Conservation (phyloP, 1,284 basidiomycete genomes). For the Papiliotrema fonsecae region DNA sequence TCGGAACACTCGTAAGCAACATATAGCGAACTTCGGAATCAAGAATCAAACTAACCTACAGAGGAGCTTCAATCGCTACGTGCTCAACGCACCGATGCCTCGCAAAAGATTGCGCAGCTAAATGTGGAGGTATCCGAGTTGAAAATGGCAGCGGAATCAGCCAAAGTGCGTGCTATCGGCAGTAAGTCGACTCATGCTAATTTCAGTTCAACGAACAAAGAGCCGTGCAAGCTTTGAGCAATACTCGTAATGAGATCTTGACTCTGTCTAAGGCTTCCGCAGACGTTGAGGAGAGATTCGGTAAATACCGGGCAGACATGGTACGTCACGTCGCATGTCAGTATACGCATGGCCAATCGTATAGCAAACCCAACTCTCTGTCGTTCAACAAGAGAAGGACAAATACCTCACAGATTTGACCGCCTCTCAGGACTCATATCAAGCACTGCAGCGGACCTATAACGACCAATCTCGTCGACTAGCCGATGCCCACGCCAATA, state of each 20-base stretch:
- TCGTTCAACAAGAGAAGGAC: constrained; percentile 35
- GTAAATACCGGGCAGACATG: constrained; percentile 36
- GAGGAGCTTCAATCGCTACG: constrained; percentile 41
- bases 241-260: constrained; percentile 35
- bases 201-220: constrained; percentile 41
- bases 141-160: constrained; percentile 57
- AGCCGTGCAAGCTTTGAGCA: constrained; percentile 31
- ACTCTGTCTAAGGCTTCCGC: constrained; percentile 30
- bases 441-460: constrained; percentile 35
- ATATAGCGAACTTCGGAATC: not conserved
- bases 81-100: constrained; percentile 33
- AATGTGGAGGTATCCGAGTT: constrained; percentile 80
- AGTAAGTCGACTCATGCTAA: not conserved
- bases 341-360: not conserved
- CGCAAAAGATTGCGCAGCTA: constrained; percentile 71
- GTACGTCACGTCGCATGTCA: constrained; percentile 13
- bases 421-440: constrained; percentile 25
- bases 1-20: constrained; percentile 26
- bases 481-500: constrained; percentile 38
- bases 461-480: constrained; percentile 39
- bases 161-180: constrained; percentile 27
- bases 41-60: constrained; percentile 12
- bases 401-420: constrained; percentile 27
- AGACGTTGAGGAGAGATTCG: constrained; percentile 40
- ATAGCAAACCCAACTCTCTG: constrained; percentile 38